These are phyloP conservation scores for Borovskyia barvae DNA, from an alignment of 208 protist genomes.

Conservation along the genomic window DNA sequence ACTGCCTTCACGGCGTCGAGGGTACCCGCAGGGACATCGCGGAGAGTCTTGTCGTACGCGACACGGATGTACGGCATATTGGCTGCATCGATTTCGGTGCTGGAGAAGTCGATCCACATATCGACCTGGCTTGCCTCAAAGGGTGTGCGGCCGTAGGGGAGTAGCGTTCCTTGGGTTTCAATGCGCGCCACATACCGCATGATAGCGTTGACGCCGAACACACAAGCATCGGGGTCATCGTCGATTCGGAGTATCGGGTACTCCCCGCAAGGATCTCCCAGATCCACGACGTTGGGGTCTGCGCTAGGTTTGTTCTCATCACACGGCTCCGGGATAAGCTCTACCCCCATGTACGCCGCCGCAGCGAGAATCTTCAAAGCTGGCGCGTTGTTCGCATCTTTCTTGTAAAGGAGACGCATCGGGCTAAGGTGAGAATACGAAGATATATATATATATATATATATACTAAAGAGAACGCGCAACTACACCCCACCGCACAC, in stretches of 20 bases:
- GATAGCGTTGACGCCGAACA: slow-evolving; percentile 89
- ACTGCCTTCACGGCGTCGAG: slow-evolving; percentile 40
- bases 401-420: slow-evolving; percentile 46
- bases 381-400: slow-evolving; percentile 47
- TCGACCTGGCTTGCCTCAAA: slow-evolving; percentile 83
- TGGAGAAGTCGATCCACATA: slow-evolving; percentile 83
- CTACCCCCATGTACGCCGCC: slow-evolving; percentile 57
- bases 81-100: slow-evolving; percentile 60
- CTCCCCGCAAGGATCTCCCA: slow-evolving; percentile 70
- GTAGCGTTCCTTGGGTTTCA: slow-evolving; percentile 26
- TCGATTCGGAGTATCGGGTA: slow-evolving; percentile 71
- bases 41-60: slow-evolving; percentile 27
- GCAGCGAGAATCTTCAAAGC: slow-evolving; percentile 54
- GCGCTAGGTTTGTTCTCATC: slow-evolving; percentile 42
- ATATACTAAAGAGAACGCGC: too few species aligned
- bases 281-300: slow-evolving; percentile 50
- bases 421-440: neutral
- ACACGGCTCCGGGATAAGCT: slow-evolving; percentile 19
- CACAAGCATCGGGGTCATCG: slow-evolving; percentile 29
- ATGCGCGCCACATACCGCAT: slow-evolving; percentile 69
- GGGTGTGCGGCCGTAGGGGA: slow-evolving; percentile 72
- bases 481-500: too few species aligned
- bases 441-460: too few species aligned
- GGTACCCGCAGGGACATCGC: slow-evolving; percentile 23
- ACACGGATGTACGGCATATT: slow-evolving; percentile 53